Evolutionary conservation across 805 yeast genomes (phyloP), one percentile per base, ranked within the genome.

Genomic region (Millerozyma miso): DNA sequence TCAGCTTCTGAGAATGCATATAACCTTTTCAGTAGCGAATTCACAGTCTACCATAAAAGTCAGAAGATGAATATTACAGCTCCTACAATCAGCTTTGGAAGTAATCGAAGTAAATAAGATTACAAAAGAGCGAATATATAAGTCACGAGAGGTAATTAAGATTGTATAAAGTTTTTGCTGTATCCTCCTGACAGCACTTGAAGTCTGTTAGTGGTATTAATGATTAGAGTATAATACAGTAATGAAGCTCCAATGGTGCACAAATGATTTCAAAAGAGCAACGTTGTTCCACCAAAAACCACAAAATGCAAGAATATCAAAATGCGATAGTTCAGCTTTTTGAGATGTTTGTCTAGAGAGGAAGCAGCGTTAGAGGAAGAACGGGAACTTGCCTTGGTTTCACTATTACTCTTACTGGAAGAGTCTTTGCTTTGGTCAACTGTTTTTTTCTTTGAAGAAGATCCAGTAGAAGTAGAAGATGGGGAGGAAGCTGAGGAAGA

Each of bases 361-460:
- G 6, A 14, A 31, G 19, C 41, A 23, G 40, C 35, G 31, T 32
- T 33, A 15, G 41, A 35, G 2, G 44, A 20, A 23, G 39, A 15
- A 7, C 46, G 20, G 7, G 45, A 23, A 7, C 33, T 35, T 17
- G 46, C 4, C 14, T 37, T 12, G n/a, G 18, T 19, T 17, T 3
- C 41, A 18, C 20, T 35, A 12, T 41, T 40, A n/a, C 42, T 48
- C 33, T 34, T 23, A n/a, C 44, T 31, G 3, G 35, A 23, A 10
- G 29, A 23, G 10, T 23, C 29, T 10, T 23, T 23, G 4, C 67
- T 64, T 6, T 50, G 52, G 48, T 79, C 83, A 31, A 79, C 57
- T 1, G 52, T 37, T 3, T 43, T 31, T n/a, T 37, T 37, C n/a
- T 26, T 37, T 15, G 32, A 19, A n/a, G 35, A 33, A 15, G 35